Percentiles rank a stretch among this genome's conserved stretches.
phyloP scores from a whole-genome alignment of 169 alveolate genomes.

The Cardiosporidium cionae region DNA sequence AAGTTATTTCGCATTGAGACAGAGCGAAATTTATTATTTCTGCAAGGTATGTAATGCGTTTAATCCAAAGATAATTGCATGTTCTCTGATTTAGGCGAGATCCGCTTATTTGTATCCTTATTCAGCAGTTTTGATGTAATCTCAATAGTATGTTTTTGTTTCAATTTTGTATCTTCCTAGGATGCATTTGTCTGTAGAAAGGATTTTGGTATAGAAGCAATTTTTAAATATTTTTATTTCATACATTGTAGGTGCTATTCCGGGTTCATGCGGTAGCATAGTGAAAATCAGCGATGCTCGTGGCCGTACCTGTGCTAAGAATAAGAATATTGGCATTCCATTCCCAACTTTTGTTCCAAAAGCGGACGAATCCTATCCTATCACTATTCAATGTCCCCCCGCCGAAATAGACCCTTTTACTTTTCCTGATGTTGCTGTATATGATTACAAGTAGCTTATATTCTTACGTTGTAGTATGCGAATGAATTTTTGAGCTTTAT shows the following conservation, averaged over 20 bases:
- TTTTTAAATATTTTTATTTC: background rate
- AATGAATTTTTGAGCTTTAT: too few species aligned
- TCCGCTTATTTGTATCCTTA: background rate
- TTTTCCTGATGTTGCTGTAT: conserved; percentile 48
- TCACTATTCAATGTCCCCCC: conserved; percentile 41
- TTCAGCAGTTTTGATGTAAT: too few species aligned
- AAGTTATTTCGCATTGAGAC: conserved; percentile 63
- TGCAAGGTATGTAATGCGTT: conserved; percentile 57
- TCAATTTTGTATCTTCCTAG: background rate
- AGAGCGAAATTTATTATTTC: conserved; percentile 58
- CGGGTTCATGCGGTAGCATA: conserved; percentile 60
- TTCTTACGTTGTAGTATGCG: too few species aligned
- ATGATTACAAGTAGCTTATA: too few species aligned
- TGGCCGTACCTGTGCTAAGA: conserved; percentile 59
- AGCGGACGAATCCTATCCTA: conserved; percentile 33
- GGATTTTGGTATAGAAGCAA: background rate
- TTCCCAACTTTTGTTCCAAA: conserved; percentile 65
- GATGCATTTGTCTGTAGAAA: background rate
- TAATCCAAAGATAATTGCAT: background rate
- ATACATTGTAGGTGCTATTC: conserved; percentile 14
- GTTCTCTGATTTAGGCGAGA: background rate
- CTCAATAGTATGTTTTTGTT: background rate
- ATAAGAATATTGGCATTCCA: conserved; percentile 32
- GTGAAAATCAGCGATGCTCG: conserved; percentile 71
- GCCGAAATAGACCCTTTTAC: conserved; percentile 47